Conservation (phyloP, 169 alveolate genomes). For the Plasmodium yoelii region DNA sequence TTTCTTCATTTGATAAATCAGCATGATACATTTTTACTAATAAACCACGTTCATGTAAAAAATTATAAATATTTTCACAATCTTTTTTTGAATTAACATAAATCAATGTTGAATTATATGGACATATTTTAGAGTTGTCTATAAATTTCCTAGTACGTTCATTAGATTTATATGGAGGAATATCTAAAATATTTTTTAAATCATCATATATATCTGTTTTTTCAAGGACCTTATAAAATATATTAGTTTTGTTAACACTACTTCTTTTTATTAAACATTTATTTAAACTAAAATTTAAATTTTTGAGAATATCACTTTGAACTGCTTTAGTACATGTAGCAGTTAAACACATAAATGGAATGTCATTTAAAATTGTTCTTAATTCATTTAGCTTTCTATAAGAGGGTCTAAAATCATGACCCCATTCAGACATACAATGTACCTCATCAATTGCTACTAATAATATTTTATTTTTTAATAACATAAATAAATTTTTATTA, state of each 20-base stretch:
- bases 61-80: constrained; percentile 41
- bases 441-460: constrained; percentile 99
- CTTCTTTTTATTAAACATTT: constrained; percentile 50
- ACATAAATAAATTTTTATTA: constrained; percentile 13
- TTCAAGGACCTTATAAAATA: constrained; percentile 35
- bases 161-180: constrained; percentile 17
- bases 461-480: constrained; percentile 83
- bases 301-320: constrained; percentile 81
- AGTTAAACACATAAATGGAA: constrained; percentile 97
- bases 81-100: constrained; percentile 68
- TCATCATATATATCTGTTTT: constrained; percentile 42
- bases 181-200: constrained; percentile 39
- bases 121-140: constrained; percentile 67
- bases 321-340: constrained; percentile 98
- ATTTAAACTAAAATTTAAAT: constrained; percentile 54
- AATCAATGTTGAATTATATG: constrained; percentile 62
- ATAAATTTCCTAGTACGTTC: constrained; percentile 44
- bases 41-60: constrained; percentile 24
- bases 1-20: constrained; percentile 82
- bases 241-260: constrained; percentile 64
- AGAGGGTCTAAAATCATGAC: constrained; percentile 98
- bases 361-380: constrained; percentile 91
- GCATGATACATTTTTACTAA: constrained; percentile 83
- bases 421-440: constrained; percentile 99
- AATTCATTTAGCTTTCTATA: constrained; percentile 90